phyloP scores from a whole-genome alignment of 768 basidiomycete genomes.

The Tubosaeta sp. region DNA sequence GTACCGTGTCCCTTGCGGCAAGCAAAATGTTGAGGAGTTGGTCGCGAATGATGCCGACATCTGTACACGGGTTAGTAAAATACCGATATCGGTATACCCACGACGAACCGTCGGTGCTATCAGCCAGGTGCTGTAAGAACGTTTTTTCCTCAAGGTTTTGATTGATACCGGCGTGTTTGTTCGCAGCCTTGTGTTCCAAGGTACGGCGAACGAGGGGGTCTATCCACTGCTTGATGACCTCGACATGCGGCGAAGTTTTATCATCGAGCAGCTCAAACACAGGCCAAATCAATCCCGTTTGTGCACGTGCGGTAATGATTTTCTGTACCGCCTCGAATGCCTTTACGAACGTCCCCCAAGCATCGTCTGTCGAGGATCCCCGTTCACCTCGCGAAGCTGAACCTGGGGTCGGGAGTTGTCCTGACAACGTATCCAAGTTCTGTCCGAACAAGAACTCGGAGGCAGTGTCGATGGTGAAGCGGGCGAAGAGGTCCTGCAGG shows the following conservation, averaged over 20 bases:
- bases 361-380: constrained; percentile 55
- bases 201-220: constrained; percentile 60
- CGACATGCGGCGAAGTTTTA: constrained; percentile 32
- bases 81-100: not conserved
- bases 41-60: constrained; percentile 64
- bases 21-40: constrained; percentile 74
- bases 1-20: constrained; percentile 73
- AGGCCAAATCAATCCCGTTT: constrained; percentile 41
- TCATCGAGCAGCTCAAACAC: constrained; percentile 40
- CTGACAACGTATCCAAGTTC: constrained; percentile 57
- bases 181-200: constrained; percentile 41
- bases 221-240: constrained; percentile 40
- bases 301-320: constrained; percentile 32
- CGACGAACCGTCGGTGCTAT: constrained; percentile 55
- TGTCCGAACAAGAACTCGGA: constrained; percentile 71
- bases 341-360: constrained; percentile 53
- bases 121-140: constrained; percentile 64
- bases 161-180: constrained; percentile 35
- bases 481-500: constrained; percentile 62
- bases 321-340: constrained; percentile 40
- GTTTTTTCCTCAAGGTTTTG: constrained; percentile 49
- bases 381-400: constrained; percentile 47
- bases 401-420: constrained; percentile 47
- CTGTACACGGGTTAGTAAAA: constrained; percentile 34
- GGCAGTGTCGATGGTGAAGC: constrained; percentile 68